Conservation (phyloP, 1,284 basidiomycete species). For the Rhodotorula sp. region DNA sequence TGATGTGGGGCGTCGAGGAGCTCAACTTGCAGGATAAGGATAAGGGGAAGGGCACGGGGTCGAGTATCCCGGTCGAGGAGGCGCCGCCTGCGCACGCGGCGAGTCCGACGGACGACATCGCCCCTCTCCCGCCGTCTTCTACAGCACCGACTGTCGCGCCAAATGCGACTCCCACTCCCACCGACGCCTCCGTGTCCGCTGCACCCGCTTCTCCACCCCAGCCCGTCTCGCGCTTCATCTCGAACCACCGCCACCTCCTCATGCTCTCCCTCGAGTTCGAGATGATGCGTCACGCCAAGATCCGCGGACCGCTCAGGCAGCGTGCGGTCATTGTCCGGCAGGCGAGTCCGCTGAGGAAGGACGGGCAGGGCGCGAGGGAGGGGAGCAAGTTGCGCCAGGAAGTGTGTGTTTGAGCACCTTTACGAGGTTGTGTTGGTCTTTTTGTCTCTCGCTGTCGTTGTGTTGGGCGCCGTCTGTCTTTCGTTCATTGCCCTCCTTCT, state of each 20-base stretch:
- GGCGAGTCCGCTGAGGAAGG: constrained; percentile 7
- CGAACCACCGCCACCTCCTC: constrained; percentile 40
- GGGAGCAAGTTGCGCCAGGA: constrained; percentile 6
- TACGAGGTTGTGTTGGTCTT: background rate
- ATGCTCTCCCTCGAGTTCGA: constrained; percentile 41
- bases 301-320: constrained; percentile 34
- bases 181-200: background rate
- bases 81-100: background rate
- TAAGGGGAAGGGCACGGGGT: background rate
- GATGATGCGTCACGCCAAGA: constrained; percentile 42
- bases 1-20: background rate
- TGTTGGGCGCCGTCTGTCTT: background rate
- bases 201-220: background rate
- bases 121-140: constrained; percentile 7
- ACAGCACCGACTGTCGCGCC: background rate
- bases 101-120: constrained; percentile 5
- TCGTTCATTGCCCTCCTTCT: background rate
- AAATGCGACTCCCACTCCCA: background rate
- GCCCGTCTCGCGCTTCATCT: constrained; percentile 33
- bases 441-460: background rate
- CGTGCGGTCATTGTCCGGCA: constrained; percentile 32
- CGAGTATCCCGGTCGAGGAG: no score
- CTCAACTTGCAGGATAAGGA: background rate
- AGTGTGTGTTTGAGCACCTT: background rate
- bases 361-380: background rate